phyloP scores from a whole-genome alignment of 73 alveolate species.

The Uronychia setigera region DNA sequence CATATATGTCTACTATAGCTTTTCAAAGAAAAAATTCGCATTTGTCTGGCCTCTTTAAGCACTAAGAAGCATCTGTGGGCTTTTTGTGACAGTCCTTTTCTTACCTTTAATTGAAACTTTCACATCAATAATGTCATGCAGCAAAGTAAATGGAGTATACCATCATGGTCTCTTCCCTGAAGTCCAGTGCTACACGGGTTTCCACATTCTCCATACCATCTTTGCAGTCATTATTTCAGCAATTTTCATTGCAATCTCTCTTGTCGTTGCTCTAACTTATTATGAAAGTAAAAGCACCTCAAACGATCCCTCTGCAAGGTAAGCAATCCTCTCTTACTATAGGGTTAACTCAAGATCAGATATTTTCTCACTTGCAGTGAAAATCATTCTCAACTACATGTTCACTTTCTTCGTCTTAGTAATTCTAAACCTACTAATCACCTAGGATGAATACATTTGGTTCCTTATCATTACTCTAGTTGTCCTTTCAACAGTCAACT shows the following conservation, averaged over 20 bases:
- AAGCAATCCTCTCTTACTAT: background rate
- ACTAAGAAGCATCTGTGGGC: constrained; percentile 31
- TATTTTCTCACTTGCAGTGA: constrained; percentile 8
- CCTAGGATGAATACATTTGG: constrained; percentile 17
- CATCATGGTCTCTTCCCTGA: constrained; percentile 29
- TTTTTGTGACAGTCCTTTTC: constrained; percentile 58
- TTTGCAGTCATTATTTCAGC: constrained; percentile 37
- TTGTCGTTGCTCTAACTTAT: constrained; percentile 36
- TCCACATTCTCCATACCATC: constrained; percentile 45
- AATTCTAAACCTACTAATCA: background rate
- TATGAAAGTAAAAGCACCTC: constrained; percentile 35
- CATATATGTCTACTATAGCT: constrained; percentile 54
- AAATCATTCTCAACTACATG: constrained; percentile 26
- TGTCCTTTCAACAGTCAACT: constrained; percentile 4
- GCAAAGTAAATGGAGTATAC: constrained; percentile 3
- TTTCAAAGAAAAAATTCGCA: constrained; percentile 47
- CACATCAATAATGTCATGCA: constrained; percentile 28
- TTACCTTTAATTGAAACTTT: constrained; percentile 53
- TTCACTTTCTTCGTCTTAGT: constrained; percentile 24
- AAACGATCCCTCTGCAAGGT: constrained; percentile 47
- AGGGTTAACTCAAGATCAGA: constrained; percentile 42
- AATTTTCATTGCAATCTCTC: constrained; percentile 31
- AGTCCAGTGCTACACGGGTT: constrained; percentile 54
- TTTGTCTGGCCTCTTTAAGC: constrained; percentile 59
- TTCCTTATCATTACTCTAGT: constrained; percentile 3